phyloP scores from a whole-genome alignment of 345 rosid species.

The Eucalyptus paniculata region DNA sequence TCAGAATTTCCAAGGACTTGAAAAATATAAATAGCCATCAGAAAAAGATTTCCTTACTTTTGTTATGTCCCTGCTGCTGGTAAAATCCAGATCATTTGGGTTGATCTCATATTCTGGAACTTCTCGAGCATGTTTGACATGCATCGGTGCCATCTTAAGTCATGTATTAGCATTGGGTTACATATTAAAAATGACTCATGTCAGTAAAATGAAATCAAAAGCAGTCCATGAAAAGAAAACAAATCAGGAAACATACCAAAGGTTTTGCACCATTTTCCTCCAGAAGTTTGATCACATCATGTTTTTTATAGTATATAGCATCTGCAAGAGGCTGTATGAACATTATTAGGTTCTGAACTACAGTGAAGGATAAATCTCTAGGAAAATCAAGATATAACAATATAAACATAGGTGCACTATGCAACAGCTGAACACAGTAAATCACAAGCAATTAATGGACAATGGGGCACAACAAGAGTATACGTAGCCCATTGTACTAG shows the following conservation, averaged over 20 bases:
- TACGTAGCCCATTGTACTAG: not conserved
- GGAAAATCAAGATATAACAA: not conserved
- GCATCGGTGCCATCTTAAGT: constrained; percentile 84
- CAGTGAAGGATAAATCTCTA: not conserved
- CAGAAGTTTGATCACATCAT: constrained; percentile 67
- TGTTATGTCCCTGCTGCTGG: constrained; percentile 58
- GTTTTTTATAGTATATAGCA: constrained; percentile 73
- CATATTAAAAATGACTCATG: not conserved
- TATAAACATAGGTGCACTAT: not conserved
- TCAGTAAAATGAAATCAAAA: not conserved
- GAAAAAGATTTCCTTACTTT: constrained; percentile 29
- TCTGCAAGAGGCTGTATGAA: constrained; percentile 79
- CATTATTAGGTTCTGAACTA: not conserved
- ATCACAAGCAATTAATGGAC: not conserved
- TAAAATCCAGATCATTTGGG: constrained; percentile 66
- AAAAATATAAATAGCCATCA: not conserved
- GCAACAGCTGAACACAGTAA: not conserved
- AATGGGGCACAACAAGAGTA: not conserved
- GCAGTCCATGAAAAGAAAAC: not conserved
- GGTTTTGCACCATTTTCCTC: constrained; percentile 78
- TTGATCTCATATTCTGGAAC: constrained; percentile 91
- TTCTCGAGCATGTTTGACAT: constrained; percentile 70
- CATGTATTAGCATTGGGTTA: not conserved
- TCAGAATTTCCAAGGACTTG: not conserved
- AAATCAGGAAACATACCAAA: constrained; percentile 31